Percentiles rank a stretch among this genome's conserved stretches.
These are phyloP conservation scores for Zoysia matrella DNA, from an alignment of 202 grass and related monocot species.

Conservation along the genomic window DNA sequence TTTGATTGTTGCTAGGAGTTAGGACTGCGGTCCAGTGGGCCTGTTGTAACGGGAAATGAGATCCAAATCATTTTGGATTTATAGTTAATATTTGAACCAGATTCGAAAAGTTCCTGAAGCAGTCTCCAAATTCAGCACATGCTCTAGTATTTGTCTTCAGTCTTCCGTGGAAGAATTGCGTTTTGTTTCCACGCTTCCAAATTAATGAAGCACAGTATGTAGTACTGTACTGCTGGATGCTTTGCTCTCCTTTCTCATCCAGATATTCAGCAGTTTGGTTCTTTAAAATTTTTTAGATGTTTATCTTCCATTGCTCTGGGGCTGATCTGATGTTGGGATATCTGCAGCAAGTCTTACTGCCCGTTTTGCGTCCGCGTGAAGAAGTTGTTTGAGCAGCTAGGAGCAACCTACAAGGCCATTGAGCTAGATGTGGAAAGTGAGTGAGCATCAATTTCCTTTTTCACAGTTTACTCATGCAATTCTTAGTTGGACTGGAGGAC, in stretches of 20 bases:
- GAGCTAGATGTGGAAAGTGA: slow-evolving; percentile 78
- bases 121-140: neutral
- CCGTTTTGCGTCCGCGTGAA: slow-evolving; percentile 66
- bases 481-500: neutral
- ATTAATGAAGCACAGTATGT: neutral
- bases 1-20: too few species aligned
- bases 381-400: slow-evolving; percentile 56
- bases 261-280: neutral
- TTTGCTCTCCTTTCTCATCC: neutral
- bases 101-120: neutral
- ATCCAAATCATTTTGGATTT: neutral
- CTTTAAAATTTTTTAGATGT: neutral
- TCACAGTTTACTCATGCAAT: neutral
- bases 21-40: neutral
- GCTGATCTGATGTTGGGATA: neutral
- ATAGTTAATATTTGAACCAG: neutral
- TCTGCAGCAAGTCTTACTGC: slow-evolving; percentile 62
- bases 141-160: neutral
- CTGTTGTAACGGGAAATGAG: neutral
- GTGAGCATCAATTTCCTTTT: slow-evolving; percentile 15
- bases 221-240: neutral
- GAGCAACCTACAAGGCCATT: slow-evolving; percentile 55
- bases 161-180: neutral
- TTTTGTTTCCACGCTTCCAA: neutral
- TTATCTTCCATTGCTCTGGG: neutral